Base-by-base conservation (phyloP, 306 rosid genomes). In the Hippophae rhamnoides region DNA sequence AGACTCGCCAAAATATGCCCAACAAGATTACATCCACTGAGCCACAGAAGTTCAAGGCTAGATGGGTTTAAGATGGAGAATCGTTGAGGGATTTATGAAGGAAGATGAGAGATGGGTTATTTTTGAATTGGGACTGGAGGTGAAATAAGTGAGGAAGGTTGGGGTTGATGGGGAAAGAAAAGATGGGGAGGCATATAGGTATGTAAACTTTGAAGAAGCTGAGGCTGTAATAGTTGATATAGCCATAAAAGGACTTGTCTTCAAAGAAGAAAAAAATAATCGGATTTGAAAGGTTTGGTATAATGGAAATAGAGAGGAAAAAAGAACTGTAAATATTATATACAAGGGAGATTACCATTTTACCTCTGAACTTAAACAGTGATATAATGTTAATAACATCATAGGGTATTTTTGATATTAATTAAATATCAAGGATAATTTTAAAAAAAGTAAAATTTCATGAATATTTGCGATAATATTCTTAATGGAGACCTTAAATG, bases 1-100 rank as follows among this genome's bases (percentile, higher is more conserved):
- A 69, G 84, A 87, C 66, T 87, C 84, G 7, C 89, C 89, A 6
- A 89, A 69, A 18, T 92, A 92, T 40, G 95, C 93, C 10, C 81
- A 75, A 53, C 84, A 54, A 5, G 93, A 76, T 79, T 78, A 65
- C 52, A 71, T 59, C 61, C 79, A 74, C 44, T 67, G 82, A 27
- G 83, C 2, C 23, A 18, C 23, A 18, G 23, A 18, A 18, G 23
- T 18, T 18, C 23, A 18, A 13, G 76, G 57, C 61, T 78, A 45
- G 69, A 61, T 5, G 43, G 84, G 60, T 7, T 73, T 26, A 23
- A 67, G 69, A 68, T 73, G 93, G 76, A 81, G 79, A 69, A 76
- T 63, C 5, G 82, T 74, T 69, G 86, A 78, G 47, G 87, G 81
- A 61, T 74, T 77, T 6, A 84, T 23, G 79, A 80, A 87, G 58